Percentiles rank a stretch among this genome's conserved stretches.
Evolutionary conservation across 495 filamentous ascomycete species (phyloP).

Genomic region (Umbilicaria muhlenbergii): DNA sequence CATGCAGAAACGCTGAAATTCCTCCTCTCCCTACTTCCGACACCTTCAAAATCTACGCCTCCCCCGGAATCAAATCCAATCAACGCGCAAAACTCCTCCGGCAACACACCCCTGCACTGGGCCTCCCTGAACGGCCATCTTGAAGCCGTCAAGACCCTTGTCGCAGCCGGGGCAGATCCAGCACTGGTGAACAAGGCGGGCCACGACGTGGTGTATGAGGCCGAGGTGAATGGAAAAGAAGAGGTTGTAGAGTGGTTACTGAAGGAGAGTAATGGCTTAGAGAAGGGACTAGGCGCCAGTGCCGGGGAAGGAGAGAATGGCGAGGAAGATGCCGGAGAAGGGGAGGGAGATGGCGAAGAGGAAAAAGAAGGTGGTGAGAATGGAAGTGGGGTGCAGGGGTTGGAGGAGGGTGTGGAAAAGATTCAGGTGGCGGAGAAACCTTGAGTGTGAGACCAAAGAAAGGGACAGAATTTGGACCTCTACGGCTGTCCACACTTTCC

Average conservation of each 20-base stretch:
- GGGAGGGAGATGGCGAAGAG: constrained; percentile 24
- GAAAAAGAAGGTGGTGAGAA: constrained; percentile 23
- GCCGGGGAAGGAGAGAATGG: constrained; percentile 27
- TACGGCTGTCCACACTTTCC: no score
- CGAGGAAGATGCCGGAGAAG: constrained; percentile 40
- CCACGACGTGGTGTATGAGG: constrained; percentile 73
- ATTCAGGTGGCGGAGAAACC: constrained; percentile 19
- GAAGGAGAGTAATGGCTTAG: constrained; percentile 34
- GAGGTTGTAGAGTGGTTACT: constrained; percentile 55
- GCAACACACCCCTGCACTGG: constrained; percentile 88
- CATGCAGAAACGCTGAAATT: constrained; percentile 30
- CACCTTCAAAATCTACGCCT: constrained; percentile 15
- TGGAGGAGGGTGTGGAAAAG: constrained; percentile 26
- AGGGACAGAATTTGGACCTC: no score
- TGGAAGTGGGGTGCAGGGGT: constrained; percentile 25
- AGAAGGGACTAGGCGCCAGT: constrained; percentile 20
- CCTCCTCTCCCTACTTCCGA: constrained; percentile 27
- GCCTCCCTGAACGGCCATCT: constrained; percentile 80
- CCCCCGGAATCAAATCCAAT: constrained; percentile 27
- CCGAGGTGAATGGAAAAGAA: constrained; percentile 53
- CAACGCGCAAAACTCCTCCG: constrained; percentile 56
- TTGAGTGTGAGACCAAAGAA: no score
- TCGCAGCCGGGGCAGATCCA: constrained; percentile 58
- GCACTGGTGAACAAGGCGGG: constrained; percentile 64
- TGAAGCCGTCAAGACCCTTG: constrained; percentile 56